phyloP scores from a whole-genome alignment of 306 rosid genomes.

The Lithocarpus polystachyus region DNA sequence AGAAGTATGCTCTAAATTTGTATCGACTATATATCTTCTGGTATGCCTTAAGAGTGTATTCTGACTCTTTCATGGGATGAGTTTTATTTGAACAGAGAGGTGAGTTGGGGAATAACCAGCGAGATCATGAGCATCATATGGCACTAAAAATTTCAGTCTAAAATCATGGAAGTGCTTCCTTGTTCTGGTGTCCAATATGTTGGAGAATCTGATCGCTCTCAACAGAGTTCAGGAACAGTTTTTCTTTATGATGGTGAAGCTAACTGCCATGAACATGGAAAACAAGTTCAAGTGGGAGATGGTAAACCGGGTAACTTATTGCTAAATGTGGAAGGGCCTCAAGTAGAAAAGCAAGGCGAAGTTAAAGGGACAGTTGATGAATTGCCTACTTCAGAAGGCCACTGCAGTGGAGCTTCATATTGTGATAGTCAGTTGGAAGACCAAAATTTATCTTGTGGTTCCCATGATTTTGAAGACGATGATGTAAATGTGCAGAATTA shows the following conservation, averaged over 20 bases:
- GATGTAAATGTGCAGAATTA: conserved; percentile 38
- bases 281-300: conserved; percentile 36
- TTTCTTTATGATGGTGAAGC: conserved; percentile 44
- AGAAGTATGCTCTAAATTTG: background rate
- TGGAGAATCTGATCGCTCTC: conserved; percentile 67
- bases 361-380: conserved; percentile 31
- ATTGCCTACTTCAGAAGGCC: conserved; percentile 41
- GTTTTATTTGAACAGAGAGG: conserved; percentile 40
- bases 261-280: conserved; percentile 41
- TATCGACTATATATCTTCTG: background rate
- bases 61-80: conserved; percentile 22
- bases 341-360: conserved; percentile 40
- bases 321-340: conserved; percentile 38
- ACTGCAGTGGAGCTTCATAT: conserved; percentile 49
- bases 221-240: conserved; percentile 46
- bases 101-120: conserved; percentile 27
- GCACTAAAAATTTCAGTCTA: conserved; percentile 20
- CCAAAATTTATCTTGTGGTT: conserved; percentile 46
- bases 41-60: background rate
- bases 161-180: conserved; percentile 84
- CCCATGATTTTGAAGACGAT: conserved; percentile 53
- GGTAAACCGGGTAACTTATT: conserved; percentile 32
- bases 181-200: conserved; percentile 66
- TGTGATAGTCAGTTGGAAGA: conserved; percentile 43
- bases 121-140: conserved; percentile 29